phyloP scores from a whole-genome alignment of 306 rosid species.

The Pueraria montana region DNA sequence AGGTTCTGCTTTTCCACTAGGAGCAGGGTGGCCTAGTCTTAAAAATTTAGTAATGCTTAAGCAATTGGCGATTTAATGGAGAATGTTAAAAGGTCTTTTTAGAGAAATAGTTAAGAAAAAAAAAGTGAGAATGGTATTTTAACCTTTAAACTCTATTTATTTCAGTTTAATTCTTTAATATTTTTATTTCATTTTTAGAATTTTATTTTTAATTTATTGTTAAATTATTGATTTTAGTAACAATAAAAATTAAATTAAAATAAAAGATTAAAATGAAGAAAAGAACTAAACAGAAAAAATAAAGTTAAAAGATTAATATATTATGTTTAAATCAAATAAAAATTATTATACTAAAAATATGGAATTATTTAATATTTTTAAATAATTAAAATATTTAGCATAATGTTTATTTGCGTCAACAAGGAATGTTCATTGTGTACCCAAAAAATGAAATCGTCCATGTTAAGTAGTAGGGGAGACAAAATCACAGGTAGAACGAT shows the following conservation, averaged over 20 bases:
- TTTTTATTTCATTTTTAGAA: no score
- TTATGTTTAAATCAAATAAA: neutral
- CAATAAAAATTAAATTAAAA: neutral
- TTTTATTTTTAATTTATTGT: no score
- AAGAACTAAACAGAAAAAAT: no score
- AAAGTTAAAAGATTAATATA: neutral
- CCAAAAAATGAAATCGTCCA: neutral
- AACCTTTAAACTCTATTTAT: neutral
- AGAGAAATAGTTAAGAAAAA: neutral
- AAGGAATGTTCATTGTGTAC: neutral
- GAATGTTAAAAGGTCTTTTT: neutral
- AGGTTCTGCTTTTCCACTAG: no score
- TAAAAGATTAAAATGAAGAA: no score
- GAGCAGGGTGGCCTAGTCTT: neutral
- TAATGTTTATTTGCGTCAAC: neutral
- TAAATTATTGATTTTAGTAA: no score
- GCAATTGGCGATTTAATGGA: neutral
- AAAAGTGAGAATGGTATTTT: no score
- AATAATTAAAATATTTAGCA: neutral
- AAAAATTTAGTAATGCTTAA: neutral
- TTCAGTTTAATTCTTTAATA: neutral
- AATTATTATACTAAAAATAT: neutral
- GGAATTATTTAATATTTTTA: neutral
- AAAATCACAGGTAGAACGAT: neutral
- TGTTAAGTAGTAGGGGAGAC: neutral